Evolutionary conservation across 192 early-diverging fungal species (phyloP).

Genomic region (Coemansia pectinata): DNA sequence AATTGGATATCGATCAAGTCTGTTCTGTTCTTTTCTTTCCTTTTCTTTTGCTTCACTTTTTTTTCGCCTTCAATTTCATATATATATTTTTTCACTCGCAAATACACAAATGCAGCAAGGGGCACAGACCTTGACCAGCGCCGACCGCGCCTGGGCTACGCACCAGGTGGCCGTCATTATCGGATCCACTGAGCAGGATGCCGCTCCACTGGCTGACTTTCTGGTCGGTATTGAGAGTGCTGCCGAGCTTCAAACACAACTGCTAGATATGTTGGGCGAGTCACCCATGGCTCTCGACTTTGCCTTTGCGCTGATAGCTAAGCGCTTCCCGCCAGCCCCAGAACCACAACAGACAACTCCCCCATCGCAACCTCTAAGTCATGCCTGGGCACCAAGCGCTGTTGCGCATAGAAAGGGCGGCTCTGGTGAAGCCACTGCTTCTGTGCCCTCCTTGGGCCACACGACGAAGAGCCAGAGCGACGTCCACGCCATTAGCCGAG

Average conservation of each 20-base stretch:
- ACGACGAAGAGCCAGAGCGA: neutral
- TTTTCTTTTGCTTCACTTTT: neutral
- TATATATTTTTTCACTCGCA: neutral
- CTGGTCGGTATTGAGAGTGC: slow-evolving; percentile 24
- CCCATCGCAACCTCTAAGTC: neutral
- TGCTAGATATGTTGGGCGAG: slow-evolving; percentile 53
- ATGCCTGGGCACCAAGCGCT: slow-evolving; percentile 1
- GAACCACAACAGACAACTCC: slow-evolving; percentile 4
- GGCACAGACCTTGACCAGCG: slow-evolving; percentile 11
- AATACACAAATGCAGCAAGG: neutral
- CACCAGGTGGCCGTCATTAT: slow-evolving; percentile 43
- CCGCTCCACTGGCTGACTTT: slow-evolving; percentile 44
- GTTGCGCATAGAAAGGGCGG: slow-evolving; percentile 7
- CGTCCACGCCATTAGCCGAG: neutral
- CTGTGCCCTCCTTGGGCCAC: neutral
- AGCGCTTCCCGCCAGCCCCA: slow-evolving; percentile 31
- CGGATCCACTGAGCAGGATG: slow-evolving; percentile 34
- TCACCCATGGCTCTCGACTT: slow-evolving; percentile 49
- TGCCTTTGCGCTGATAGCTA: slow-evolving; percentile 32
- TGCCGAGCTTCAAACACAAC: slow-evolving; percentile 40
- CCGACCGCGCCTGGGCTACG: slow-evolving; percentile 39
- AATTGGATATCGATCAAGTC: too few species aligned
- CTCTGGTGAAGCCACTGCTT: neutral
- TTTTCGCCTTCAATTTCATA: neutral
- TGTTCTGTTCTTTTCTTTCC: neutral